A percentile compares a stretch with the other conserved stretches of the same genome.
Conservation (phyloP, 192 early-diverging fungal species). For the Paraglomus occultum region DNA sequence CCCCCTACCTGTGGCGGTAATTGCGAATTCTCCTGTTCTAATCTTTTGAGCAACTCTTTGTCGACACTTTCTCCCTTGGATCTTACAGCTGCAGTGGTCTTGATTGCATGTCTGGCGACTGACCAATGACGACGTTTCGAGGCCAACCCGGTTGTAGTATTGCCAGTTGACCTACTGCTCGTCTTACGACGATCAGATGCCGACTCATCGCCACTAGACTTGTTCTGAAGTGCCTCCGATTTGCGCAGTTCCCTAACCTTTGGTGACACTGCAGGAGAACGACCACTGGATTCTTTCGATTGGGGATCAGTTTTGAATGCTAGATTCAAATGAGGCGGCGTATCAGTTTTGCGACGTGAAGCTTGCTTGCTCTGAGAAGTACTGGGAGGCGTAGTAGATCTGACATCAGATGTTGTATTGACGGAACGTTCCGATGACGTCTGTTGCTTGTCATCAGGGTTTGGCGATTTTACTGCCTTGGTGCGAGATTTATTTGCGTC, state of each 20-base stretch:
- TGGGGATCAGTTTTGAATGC: background rate
- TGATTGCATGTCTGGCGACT: background rate
- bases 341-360: no score
- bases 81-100: background rate
- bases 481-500: no score
- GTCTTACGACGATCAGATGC: background rate
- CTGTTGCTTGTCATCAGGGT: no score
- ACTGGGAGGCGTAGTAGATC: no score
- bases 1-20: conserved; percentile 56
- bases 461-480: no score
- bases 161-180: background rate
- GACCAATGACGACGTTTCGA: background rate
- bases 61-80: conserved; percentile 25
- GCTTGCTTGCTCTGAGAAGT: no score
- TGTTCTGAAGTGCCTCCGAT: conserved; percentile 14
- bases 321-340: conserved; percentile 15
- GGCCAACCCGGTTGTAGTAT: background rate
- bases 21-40: conserved; percentile 56
- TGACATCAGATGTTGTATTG: no score
- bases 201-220: background rate
- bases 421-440: no score
- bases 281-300: background rate
- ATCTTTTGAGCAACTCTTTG: conserved; percentile 41
- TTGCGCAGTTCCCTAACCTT: conserved; percentile 26
- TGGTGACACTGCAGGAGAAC: conserved; percentile 3